phyloP scores from a whole-genome alignment of 1,284 basidiomycete genomes.

The Lignosus rhinocerotis region DNA sequence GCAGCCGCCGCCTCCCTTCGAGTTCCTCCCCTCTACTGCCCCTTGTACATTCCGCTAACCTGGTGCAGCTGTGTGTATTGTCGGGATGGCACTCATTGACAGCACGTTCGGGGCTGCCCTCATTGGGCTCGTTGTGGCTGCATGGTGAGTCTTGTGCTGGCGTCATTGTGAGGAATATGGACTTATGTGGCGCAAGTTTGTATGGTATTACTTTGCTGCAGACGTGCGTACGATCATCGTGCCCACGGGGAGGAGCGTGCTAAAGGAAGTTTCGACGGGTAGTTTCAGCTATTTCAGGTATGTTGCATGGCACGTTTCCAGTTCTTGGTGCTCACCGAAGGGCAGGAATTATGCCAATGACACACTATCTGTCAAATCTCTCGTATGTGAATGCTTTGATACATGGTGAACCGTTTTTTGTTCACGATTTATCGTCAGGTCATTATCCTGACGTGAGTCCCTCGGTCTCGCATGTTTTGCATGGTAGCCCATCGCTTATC shows the following conservation, averaged over 20 bases:
- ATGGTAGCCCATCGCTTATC: not conserved
- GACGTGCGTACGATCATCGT: constrained; percentile 19
- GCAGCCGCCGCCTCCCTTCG: not conserved
- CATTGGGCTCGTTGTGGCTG: constrained; percentile 28
- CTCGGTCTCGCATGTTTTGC: not conserved
- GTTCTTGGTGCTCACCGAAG: not conserved
- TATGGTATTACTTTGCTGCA: constrained; percentile 33
- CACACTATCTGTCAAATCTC: constrained; percentile 21
- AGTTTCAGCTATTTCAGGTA: constrained; percentile 28
- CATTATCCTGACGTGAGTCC: constrained; percentile 24
- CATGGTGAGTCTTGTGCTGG: constrained; percentile 24
- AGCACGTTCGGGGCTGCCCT: constrained; percentile 31
- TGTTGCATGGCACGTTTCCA: not conserved
- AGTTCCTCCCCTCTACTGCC: not conserved
- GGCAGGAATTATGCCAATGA: constrained; percentile 27
- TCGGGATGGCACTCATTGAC: constrained; percentile 21
- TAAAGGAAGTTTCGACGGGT: not conserved
- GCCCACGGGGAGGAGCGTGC: not conserved
- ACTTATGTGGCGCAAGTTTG: constrained; percentile 17
- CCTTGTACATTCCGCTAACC: not conserved
- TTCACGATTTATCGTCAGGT: constrained; percentile 7
- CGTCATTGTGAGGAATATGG: not conserved
- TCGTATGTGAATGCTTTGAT: constrained; percentile 15
- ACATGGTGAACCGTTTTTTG: not conserved
- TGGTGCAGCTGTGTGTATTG: not conserved